These are phyloP conservation scores for Mycena metata DNA, from an alignment of 768 basidiomycete genomes.

Conservation along the genomic window DNA sequence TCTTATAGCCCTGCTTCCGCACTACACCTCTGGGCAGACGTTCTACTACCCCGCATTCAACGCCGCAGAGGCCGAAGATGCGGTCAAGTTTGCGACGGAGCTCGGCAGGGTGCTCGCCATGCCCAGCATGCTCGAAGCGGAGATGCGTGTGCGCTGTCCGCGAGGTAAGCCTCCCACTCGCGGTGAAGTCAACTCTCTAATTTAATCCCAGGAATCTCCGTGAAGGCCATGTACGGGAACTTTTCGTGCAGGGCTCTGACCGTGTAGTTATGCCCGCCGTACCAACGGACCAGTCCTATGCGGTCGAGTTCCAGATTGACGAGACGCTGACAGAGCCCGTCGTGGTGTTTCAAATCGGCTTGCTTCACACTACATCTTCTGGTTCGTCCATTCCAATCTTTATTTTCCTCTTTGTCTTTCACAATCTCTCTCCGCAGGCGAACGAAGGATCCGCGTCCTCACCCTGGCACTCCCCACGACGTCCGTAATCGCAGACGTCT, in stretches of 20 bases:
- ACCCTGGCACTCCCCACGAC: conserved; percentile 73
- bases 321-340: conserved; percentile 62
- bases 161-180: conserved; percentile 51
- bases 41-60: conserved; percentile 81
- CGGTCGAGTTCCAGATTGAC: conserved; percentile 69
- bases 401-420: no score
- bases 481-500: conserved; percentile 66
- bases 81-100: conserved; percentile 72
- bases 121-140: conserved; percentile 74
- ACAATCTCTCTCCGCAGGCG: conserved; percentile 50
- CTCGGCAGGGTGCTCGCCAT: conserved; percentile 72
- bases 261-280: conserved; percentile 69
- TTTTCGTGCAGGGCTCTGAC: conserved; percentile 72
- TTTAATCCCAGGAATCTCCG: conserved; percentile 36
- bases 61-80: conserved; percentile 69
- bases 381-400: conserved; percentile 5
- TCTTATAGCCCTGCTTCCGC: conserved; percentile 72
- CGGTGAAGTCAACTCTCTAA: neutral
- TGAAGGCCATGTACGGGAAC: conserved; percentile 74
- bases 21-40: conserved; percentile 77
- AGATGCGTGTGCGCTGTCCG: conserved; percentile 78
- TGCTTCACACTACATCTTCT: conserved; percentile 65
- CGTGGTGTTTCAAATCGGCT: conserved; percentile 67
- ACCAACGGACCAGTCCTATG: conserved; percentile 68
- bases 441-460: conserved; percentile 72